Base-by-base conservation (phyloP, 805 yeast genomes). In the Candida verbasci region DNA sequence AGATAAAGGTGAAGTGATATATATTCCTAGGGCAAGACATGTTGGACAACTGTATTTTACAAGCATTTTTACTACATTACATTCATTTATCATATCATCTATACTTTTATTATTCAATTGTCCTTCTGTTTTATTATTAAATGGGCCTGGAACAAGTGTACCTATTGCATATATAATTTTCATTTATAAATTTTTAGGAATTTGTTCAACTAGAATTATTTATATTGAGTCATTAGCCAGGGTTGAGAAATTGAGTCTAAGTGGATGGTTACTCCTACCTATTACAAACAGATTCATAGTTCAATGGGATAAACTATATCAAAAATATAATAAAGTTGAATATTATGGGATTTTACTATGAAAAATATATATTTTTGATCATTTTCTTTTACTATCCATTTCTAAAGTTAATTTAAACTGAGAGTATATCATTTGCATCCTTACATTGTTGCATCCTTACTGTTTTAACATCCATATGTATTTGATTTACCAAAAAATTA, bases 171-270 rank as follows among this genome's bases (percentile, higher is more conserved):
- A 74, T 38, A 62, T 75, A 2, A 51, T 80, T n/a, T 74, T 80
- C 37, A 16, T 67, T 1, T 51, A 78, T 45, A 78, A 78, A 45
- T 61, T 60, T 35, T 34, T 71, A 10, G 81, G 77, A 0, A 24
- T 69, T 2, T 58, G 69, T 28, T 49, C 52, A 17, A 76, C 86
- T 0, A 63, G 74, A 38, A 80, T 93, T 17, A 57, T 93, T 1
- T 93, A 91, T 52, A 65, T 91, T 17, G 97, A 91, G 58, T 81
- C 93, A 33, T 65, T 91, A 28, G 97, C 97, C 0, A 66, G 97
- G 28, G 96, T 88, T 8, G 66, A 70, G 37, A 61, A 65, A 2
- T 67, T 93, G 35, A 87, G 96, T 51, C 60, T 88, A 22, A 79
- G 89, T 12, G 98, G 97, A 0, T 53, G 60, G 32, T 55, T 93